Conservation (phyloP, 208 protist species). For the Wallacemonas sp. region DNA sequence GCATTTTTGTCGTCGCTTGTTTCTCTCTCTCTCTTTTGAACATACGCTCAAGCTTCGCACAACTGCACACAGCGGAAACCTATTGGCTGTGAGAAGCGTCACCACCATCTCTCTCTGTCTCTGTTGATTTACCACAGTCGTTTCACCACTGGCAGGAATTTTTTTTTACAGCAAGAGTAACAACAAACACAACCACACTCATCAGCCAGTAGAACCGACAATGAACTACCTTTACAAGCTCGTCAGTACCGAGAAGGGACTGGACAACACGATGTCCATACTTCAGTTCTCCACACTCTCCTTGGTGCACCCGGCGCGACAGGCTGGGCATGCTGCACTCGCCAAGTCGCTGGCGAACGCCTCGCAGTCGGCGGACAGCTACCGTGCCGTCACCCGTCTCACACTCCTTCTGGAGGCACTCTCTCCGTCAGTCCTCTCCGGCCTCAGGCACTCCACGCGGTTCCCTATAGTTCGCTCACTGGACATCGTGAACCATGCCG, state of each 20-base stretch:
- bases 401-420: constrained; percentile 68
- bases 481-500: constrained; percentile 69
- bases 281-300: constrained; percentile 81
- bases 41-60: too few relatives aligned
- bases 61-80: too few relatives aligned
- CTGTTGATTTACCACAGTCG: too few relatives aligned
- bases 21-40: too few relatives aligned
- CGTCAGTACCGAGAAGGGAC: constrained; percentile 62
- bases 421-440: constrained; percentile 48
- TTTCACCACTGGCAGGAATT: neutral
- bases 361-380: constrained; percentile 73
- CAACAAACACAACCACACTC: neutral
- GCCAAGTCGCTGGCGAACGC: constrained; percentile 67
- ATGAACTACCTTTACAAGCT: constrained; percentile 55
- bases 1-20: too few relatives aligned
- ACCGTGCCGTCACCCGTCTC: constrained; percentile 87
- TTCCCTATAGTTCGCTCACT: constrained; percentile 52
- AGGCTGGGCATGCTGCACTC: constrained; percentile 45
- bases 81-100: too few relatives aligned
- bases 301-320: constrained; percentile 48
- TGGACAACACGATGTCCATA: constrained; percentile 87
- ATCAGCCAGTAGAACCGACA: neutral
- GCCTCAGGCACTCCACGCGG: constrained; percentile 48
- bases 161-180: neutral
- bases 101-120: too few relatives aligned